Evolutionary conservation across 83 land plant species (phyloP).

Genomic region (Diphasiastrum complanatum): DNA sequence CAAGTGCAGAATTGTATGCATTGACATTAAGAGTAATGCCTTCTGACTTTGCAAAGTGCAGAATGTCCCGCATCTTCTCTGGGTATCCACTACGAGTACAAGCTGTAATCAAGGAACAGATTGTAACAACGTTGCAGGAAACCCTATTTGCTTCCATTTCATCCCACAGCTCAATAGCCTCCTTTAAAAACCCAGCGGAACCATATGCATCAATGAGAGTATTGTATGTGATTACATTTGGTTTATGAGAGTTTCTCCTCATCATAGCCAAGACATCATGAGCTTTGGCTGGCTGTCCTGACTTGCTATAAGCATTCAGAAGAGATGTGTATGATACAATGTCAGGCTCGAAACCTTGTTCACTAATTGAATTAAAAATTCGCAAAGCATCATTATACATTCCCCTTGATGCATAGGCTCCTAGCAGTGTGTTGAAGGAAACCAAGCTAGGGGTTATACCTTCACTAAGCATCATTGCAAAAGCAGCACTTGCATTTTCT

Average conservation of each 20-base stretch:
- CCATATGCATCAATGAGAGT: slow-evolving; percentile 88
- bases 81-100: slow-evolving; percentile 61
- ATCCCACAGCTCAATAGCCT: slow-evolving; percentile 61
- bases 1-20: slow-evolving; percentile 46
- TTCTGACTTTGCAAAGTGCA: slow-evolving; percentile 50
- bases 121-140: slow-evolving; percentile 37
- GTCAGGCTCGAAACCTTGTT: slow-evolving; percentile 58
- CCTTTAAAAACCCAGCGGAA: slow-evolving; percentile 49
- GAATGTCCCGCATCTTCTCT: slow-evolving; percentile 53
- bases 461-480: slow-evolving; percentile 81
- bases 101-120: slow-evolving; percentile 77
- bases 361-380: slow-evolving; percentile 47
- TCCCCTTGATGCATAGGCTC: slow-evolving; percentile 79
- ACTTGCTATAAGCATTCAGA: slow-evolving; percentile 76
- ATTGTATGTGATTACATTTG: slow-evolving; percentile 69
- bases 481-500: slow-evolving; percentile 53
- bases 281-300: slow-evolving; percentile 72
- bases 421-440: slow-evolving; percentile 69
- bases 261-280: slow-evolving; percentile 57
- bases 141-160: slow-evolving; percentile 38
- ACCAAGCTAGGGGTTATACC: slow-evolving; percentile 71
- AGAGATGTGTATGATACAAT: slow-evolving; percentile 85
- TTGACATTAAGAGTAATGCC: slow-evolving; percentile 49
- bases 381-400: slow-evolving; percentile 58
- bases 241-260: slow-evolving; percentile 49